A percentile compares a stretch with the other conserved stretches of the same genome.
These are phyloP conservation scores for Eucalyptus globulus DNA, from an alignment of 345 rosid genomes.

Conservation along the genomic window DNA sequence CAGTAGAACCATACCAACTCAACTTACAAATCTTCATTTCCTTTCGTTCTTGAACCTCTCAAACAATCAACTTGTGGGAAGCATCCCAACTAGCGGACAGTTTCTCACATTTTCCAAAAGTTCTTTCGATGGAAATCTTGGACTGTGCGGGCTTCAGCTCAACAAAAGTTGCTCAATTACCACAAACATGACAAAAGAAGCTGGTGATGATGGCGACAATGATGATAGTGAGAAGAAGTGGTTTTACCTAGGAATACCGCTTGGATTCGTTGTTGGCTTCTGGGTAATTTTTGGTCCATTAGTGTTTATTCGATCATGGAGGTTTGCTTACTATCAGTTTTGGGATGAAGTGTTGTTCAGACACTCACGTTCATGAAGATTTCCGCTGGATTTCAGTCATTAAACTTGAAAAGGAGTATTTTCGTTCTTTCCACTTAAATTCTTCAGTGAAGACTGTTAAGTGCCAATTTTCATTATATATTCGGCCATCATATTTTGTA, in stretches of 20 bases:
- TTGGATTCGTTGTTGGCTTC: background rate
- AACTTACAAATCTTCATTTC: slow-evolving; percentile 8
- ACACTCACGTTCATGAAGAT: background rate
- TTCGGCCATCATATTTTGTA: no score
- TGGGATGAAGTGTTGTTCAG: background rate
- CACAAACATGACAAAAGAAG: background rate
- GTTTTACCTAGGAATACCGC: background rate
- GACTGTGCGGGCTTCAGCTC: slow-evolving; percentile 20
- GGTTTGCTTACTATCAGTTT: background rate
- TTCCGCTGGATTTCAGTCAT: background rate
- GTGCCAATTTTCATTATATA: no score
- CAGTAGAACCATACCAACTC: slow-evolving; percentile 5
- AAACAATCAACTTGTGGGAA: slow-evolving; percentile 12
- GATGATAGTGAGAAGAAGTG: background rate
- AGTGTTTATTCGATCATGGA: background rate
- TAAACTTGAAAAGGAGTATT: background rate
- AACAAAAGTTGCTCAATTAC: background rate
- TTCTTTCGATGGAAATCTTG: slow-evolving; percentile 13
- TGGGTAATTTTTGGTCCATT: background rate
- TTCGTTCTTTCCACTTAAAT: background rate
- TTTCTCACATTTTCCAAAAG: slow-evolving; percentile 14
- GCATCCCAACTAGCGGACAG: slow-evolving; percentile 11
- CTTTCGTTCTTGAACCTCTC: slow-evolving; percentile 25
- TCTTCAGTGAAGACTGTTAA: no score
- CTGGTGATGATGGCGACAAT: background rate